Evolutionary conservation across 2,329 filamentous ascomycete species (phyloP).

Genomic region (Colletotrichum sojae): DNA sequence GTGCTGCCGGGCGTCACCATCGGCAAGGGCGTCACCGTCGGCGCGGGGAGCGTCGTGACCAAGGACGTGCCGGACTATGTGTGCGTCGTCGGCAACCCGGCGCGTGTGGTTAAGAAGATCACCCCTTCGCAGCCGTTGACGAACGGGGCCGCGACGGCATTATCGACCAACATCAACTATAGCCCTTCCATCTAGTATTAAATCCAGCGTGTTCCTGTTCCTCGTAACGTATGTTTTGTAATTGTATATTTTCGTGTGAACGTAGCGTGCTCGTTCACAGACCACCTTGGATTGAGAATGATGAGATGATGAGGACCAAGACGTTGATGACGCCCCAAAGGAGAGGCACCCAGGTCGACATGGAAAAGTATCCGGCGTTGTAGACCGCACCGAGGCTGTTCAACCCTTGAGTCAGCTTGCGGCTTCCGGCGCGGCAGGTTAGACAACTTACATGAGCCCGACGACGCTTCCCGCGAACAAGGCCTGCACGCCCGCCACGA

Average conservation of each 20-base stretch:
- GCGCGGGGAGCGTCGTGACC: constrained; percentile 87
- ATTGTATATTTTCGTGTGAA: not conserved
- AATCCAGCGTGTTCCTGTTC: not conserved
- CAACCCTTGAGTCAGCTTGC: constrained; percentile 39
- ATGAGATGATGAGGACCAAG: constrained; percentile 85
- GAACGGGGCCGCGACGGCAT: constrained; percentile 15
- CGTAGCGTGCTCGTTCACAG: constrained; percentile 65
- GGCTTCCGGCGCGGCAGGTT: not conserved
- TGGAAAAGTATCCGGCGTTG: constrained; percentile 84
- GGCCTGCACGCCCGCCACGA: constrained; percentile 82
- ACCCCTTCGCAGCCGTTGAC: constrained; percentile 47
- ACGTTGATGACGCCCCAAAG: constrained; percentile 90
- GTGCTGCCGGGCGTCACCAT: constrained; percentile 85
- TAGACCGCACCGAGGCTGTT: constrained; percentile 83
- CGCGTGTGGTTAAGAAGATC: constrained; percentile 66
- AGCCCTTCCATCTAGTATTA: constrained; percentile 35
- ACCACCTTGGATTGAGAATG: constrained; percentile 93
- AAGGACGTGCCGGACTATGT: constrained; percentile 78
- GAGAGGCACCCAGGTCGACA: constrained; percentile 96
- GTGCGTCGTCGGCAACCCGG: constrained; percentile 78
- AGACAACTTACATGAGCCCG: constrained; percentile 77
- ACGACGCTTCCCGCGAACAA: constrained; percentile 85
- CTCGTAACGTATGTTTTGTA: not conserved
- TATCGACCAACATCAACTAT: constrained; percentile 30
- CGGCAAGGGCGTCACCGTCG: constrained; percentile 80